Percentiles rank a stretch among this genome's conserved stretches.
phyloP scores from a whole-genome alignment of 2,329 filamentous ascomycete genomes.

The Verticillium nubilum region DNA sequence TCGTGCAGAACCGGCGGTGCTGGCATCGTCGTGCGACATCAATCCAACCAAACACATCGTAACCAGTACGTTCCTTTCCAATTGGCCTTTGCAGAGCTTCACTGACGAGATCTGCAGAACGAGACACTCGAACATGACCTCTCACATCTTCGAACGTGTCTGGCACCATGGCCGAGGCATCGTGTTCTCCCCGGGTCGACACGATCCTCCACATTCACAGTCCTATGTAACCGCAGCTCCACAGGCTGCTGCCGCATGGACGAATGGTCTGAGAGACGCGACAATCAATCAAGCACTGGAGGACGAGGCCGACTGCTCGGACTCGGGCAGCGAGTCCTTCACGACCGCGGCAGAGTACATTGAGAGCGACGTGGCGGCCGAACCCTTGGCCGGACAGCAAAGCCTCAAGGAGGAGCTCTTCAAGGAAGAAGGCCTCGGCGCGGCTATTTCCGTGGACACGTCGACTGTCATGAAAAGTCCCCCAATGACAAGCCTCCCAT shows the following conservation, averaged over 20 bases:
- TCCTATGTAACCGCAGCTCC: not conserved
- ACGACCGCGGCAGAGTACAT: not conserved
- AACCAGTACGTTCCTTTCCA: not conserved
- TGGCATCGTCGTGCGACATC: not conserved
- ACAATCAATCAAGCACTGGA: not conserved
- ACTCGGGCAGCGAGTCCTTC: not conserved
- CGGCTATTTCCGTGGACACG: not conserved
- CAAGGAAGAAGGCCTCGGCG: not conserved
- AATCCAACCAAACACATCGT: not conserved
- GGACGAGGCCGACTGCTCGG: not conserved
- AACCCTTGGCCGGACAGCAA: not conserved
- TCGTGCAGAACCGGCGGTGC: not conserved
- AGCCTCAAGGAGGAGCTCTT: not conserved
- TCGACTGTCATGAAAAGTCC: not conserved
- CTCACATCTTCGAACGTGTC: conserved; percentile 19
- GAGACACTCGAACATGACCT: conserved; percentile 17
- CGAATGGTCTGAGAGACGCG: not conserved
- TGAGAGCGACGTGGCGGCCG: not conserved
- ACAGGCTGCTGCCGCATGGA: not conserved
- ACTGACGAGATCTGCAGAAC: not conserved
- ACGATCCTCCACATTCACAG: conserved; percentile 6
- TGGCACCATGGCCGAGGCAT: conserved; percentile 28
- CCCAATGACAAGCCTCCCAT: conserved; percentile 29
- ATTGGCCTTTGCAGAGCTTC: not conserved
- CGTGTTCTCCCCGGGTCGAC: conserved; percentile 16